A percentile compares a stretch with the other conserved stretches of the same genome.
Evolutionary conservation across 2,329 filamentous ascomycete genomes (phyloP).

Genomic region (Sphaerulina populicola): DNA sequence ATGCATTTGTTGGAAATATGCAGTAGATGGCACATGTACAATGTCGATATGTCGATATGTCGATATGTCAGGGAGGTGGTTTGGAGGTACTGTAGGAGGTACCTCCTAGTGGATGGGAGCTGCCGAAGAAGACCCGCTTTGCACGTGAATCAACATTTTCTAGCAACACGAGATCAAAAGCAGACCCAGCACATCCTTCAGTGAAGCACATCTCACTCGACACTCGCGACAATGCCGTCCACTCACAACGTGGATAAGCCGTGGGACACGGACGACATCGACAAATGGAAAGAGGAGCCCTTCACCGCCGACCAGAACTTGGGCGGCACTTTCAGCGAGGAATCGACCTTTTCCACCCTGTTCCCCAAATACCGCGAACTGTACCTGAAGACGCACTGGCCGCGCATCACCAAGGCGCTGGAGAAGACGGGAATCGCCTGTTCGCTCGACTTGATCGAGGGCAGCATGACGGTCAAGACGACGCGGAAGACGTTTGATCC

Average conservation of each 20-base stretch:
- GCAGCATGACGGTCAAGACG: conserved; percentile 93
- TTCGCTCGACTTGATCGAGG: conserved; percentile 87
- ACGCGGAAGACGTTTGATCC: conserved; percentile 88
- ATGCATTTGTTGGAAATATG: no score
- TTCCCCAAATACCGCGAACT: conserved; percentile 97
- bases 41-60: no score
- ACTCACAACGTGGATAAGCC: conserved; percentile 85
- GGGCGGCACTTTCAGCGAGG: conserved; percentile 80
- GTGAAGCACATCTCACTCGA: background rate
- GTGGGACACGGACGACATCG: conserved; percentile 93
- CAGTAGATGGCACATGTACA: no score
- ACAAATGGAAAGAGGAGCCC: conserved; percentile 86
- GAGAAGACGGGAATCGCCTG: conserved; percentile 85
- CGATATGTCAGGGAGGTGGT: no score
- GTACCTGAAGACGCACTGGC: conserved; percentile 89
- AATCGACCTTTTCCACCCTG: conserved; percentile 74
- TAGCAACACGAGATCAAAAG: no score
- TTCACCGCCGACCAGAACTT: conserved; percentile 81
- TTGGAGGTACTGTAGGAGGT: no score
- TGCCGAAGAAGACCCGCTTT: no score
- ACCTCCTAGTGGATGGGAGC: no score
- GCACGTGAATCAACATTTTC: no score
- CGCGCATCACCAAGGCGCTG: conserved; percentile 75
- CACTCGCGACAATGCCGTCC: conserved; percentile 59
- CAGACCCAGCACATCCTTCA: background rate